Conservation (phyloP, 768 basidiomycete species). For the Podaxis rugospora region DNA sequence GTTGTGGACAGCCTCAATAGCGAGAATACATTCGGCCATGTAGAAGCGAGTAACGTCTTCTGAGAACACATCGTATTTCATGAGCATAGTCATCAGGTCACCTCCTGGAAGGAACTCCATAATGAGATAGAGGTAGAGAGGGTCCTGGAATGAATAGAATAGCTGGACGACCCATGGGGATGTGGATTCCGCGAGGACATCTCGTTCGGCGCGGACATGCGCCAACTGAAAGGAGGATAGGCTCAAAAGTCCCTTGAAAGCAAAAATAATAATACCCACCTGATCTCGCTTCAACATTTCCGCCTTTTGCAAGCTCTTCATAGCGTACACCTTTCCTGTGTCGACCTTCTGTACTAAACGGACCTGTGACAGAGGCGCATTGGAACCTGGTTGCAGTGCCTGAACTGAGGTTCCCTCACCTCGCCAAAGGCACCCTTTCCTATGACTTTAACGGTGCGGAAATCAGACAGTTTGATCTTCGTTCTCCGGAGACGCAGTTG, state of each 20-base stretch:
- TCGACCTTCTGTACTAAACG: conserved; percentile 95
- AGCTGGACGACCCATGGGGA: conserved; percentile 97
- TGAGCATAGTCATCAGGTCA: conserved; percentile 99
- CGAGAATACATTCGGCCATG: conserved; percentile 97
- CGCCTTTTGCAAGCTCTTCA: conserved; percentile 97
- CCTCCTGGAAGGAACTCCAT: conserved; percentile 88
- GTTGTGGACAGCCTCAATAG: conserved; percentile 97
- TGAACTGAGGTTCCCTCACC: conserved; percentile 37
- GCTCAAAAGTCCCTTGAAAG: background rate
- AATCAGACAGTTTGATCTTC: conserved; percentile 89
- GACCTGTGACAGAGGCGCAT: conserved; percentile 45
- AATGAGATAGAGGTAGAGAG: conserved; percentile 92
- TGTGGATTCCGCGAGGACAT: conserved; percentile 94
- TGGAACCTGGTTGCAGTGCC: conserved; percentile 9
- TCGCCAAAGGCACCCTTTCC: conserved; percentile 99
- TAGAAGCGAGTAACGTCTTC: conserved; percentile 99
- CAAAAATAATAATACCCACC: conserved; percentile 39
- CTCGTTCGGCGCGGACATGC: conserved; percentile 95
- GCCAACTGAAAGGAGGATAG: conserved; percentile 59
- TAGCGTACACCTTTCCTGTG: conserved; percentile 97
- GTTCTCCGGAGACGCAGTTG: conserved; percentile 91
- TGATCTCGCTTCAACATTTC: conserved; percentile 99
- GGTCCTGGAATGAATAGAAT: conserved; percentile 98
- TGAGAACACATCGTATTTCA: conserved; percentile 99
- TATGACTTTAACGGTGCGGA: conserved; percentile 96